phyloP scores from a whole-genome alignment of 2,329 filamentous ascomycete genomes.

The Aspergillus ruber region DNA sequence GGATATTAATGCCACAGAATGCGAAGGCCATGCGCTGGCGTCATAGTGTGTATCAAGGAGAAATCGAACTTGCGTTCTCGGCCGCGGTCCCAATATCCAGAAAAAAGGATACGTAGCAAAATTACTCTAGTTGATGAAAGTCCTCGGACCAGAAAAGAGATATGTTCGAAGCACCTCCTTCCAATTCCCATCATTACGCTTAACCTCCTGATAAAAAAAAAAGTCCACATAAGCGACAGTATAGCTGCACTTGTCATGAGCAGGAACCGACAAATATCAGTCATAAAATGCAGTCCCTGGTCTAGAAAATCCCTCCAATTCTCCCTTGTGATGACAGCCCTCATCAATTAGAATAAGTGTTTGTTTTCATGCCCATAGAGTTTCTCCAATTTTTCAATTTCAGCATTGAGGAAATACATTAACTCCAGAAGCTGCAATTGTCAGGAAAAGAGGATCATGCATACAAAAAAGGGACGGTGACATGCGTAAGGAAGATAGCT shows the following conservation, averaged over 20 bases:
- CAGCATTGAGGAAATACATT: not conserved
- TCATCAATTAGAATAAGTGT: not conserved
- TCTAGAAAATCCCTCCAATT: not conserved
- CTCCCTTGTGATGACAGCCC: not conserved
- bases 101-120: not conserved
- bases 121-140: not conserved
- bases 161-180: not conserved
- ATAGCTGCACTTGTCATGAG: not conserved
- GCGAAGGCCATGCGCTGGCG: not conserved
- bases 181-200: not conserved
- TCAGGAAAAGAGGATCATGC: not conserved
- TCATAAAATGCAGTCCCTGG: not conserved
- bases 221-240: not conserved
- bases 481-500: conserved; percentile 4
- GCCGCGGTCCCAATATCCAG: not conserved
- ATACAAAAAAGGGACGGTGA: not conserved
- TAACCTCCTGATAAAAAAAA: not conserved
- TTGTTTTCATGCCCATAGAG: not conserved
- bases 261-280: not conserved
- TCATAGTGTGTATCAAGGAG: conserved; percentile 2
- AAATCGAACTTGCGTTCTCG: conserved; percentile 1
- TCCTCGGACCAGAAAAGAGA: not conserved
- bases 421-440: not conserved
- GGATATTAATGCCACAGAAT: conserved; percentile 2
- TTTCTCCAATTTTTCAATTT: not conserved